Evolutionary conservation across 176 grass and related monocot species (phyloP).

Genomic region (Stipa capillata): DNA sequence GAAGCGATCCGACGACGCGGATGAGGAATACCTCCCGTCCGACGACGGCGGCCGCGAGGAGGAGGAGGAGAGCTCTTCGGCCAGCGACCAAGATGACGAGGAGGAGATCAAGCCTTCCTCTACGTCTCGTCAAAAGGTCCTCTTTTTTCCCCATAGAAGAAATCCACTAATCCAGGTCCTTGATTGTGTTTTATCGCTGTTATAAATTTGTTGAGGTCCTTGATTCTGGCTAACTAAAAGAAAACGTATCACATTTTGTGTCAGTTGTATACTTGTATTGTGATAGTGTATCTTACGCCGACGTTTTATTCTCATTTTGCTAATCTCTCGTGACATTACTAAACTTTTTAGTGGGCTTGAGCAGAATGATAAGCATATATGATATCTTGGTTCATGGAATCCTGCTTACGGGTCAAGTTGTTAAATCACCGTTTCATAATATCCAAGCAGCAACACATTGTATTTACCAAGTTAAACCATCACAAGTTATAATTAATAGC

Average conservation of each 20-base stretch:
- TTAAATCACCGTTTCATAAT: not conserved
- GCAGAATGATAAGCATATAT: too few species aligned
- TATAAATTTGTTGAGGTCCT: not conserved
- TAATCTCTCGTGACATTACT: not conserved
- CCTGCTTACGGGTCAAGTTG: not conserved
- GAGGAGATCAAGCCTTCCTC: slow-evolving; percentile 22
- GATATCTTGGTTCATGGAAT: not conserved
- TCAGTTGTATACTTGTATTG: not conserved
- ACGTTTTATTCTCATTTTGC: not conserved
- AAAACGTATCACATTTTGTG: too few species aligned
- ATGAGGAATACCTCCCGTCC: slow-evolving; percentile 67
- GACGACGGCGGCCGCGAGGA: slow-evolving; percentile 15
- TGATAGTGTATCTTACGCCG: not conserved
- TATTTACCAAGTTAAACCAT: not conserved
- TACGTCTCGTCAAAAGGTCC: slow-evolving; percentile 41
- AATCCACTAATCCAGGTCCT: not conserved
- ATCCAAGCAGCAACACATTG: not conserved
- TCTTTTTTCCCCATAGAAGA: not conserved
- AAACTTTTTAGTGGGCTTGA: not conserved
- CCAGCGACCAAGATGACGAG: not conserved
- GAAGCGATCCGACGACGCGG: slow-evolving; percentile 37
- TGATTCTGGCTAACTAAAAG: too few species aligned
- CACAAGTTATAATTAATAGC: not conserved
- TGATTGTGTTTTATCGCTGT: not conserved
- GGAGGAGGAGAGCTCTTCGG: slow-evolving; percentile 1